Evolutionary conservation across 2,329 filamentous ascomycete genomes (phyloP).

Genomic region (Aspergillus alliaceus): DNA sequence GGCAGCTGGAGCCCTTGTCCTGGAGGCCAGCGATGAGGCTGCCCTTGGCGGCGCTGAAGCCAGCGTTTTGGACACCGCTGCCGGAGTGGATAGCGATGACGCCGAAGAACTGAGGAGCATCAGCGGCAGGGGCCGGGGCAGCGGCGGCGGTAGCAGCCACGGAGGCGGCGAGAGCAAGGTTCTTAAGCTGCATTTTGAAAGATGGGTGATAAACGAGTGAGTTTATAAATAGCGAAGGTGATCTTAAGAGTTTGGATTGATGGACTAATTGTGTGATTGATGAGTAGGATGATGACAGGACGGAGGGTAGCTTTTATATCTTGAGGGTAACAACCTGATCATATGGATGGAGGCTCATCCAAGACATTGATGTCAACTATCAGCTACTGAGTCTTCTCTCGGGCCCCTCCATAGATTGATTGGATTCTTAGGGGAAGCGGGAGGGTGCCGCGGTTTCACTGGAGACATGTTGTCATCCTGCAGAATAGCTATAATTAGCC

Average conservation of each 20-base stretch:
- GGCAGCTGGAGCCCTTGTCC: slow-evolving; percentile 52
- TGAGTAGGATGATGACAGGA: background rate
- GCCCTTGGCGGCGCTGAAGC: slow-evolving; percentile 47
- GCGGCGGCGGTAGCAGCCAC: slow-evolving; percentile 30
- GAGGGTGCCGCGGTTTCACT: background rate
- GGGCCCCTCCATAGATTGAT: no score
- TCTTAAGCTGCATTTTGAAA: slow-evolving; percentile 31
- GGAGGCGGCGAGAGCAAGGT: slow-evolving; percentile 27
- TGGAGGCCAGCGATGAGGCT: slow-evolving; percentile 48
- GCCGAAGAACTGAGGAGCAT: slow-evolving; percentile 41
- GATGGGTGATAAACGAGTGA: background rate
- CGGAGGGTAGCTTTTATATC: background rate
- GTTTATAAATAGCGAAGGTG: background rate
- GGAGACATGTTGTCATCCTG: background rate
- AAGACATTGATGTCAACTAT: slow-evolving; percentile 1
- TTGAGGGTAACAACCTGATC: background rate
- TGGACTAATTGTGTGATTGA: background rate
- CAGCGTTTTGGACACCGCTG: slow-evolving; percentile 49
- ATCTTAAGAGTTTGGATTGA: background rate
- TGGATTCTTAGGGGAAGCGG: background rate
- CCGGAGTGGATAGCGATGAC: slow-evolving; percentile 53
- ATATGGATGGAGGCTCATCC: background rate
- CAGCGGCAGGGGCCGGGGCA: slow-evolving; percentile 16
- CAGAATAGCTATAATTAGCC: background rate
- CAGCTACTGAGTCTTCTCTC: background rate